Percentiles rank a stretch among this genome's conserved stretches.
Conservation (phyloP, 257 asterid genomes). For the Cordia subcordata region DNA sequence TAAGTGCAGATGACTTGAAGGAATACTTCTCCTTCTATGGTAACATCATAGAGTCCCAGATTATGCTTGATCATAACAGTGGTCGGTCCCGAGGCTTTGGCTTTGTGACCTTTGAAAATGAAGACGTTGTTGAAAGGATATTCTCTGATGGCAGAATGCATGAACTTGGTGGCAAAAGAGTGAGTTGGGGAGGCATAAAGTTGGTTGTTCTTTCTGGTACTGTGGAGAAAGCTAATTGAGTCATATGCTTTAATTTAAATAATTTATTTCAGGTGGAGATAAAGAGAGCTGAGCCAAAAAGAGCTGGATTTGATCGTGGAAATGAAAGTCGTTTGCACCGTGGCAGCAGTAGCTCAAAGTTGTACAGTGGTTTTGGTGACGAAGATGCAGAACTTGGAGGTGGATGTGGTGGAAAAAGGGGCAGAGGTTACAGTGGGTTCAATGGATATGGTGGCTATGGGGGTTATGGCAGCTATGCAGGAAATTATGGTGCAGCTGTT, state of each 20-base stretch:
- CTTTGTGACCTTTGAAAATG: slow-evolving; percentile 84
- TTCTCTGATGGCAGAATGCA: slow-evolving; percentile 87
- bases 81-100: slow-evolving; percentile 97
- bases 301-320: slow-evolving; percentile 57
- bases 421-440: slow-evolving; percentile 63
- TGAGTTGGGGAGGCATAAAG: slow-evolving; percentile 28
- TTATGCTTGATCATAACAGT: slow-evolving; percentile 87
- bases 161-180: slow-evolving; percentile 90
- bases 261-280: slow-evolving; percentile 68
- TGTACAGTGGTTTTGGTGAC: slow-evolving; percentile 40
- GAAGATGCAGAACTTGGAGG: slow-evolving; percentile 55
- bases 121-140: slow-evolving; percentile 83
- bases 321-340: slow-evolving; percentile 48
- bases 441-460: slow-evolving; percentile 22
- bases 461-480: slow-evolving; percentile 48
- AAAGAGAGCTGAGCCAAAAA: slow-evolving; percentile 93
- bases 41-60: slow-evolving; percentile 76
- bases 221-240: no score
- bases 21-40: slow-evolving; percentile 94
- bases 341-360: slow-evolving; percentile 55
- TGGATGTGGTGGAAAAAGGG: slow-evolving; percentile 67
- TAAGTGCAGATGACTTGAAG: slow-evolving; percentile 58
- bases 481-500: slow-evolving; percentile 46
- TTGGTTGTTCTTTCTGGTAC: no score
- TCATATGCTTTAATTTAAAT: not conserved